Conservation (phyloP, 2,329 filamentous ascomycete genomes). For the Lachnellula subtilissima region DNA sequence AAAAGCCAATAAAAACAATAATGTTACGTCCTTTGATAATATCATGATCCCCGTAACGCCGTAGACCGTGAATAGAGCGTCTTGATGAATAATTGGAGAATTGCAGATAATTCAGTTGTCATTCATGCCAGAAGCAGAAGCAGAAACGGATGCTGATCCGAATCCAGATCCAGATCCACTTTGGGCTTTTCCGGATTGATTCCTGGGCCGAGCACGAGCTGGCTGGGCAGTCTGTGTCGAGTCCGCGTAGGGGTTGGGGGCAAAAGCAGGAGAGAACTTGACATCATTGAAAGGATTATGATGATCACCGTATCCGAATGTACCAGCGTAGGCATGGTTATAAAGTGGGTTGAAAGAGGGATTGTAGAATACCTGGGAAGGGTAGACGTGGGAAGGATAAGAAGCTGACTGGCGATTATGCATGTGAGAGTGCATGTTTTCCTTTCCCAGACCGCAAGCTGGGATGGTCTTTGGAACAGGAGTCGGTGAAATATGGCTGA, state of each 20-base stretch:
- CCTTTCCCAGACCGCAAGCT: constrained; percentile 21
- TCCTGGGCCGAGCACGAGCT: constrained; percentile 6
- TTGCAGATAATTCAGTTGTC: constrained; percentile 9
- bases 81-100: neutral
- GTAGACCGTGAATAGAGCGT: neutral
- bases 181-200: constrained; percentile 1
- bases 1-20: neutral
- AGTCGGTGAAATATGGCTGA: constrained; percentile 22
- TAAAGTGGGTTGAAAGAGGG: constrained; percentile 28
- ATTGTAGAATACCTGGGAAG: constrained; percentile 26
- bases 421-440: constrained; percentile 19
- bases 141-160: neutral
- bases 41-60: neutral
- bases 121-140: constrained; percentile 6
- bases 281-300: constrained; percentile 9
- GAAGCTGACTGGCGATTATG: constrained; percentile 15
- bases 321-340: constrained; percentile 18
- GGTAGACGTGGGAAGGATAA: constrained; percentile 22
- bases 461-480: constrained; percentile 19
- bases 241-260: constrained; percentile 13
- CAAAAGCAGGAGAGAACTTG: constrained; percentile 6
- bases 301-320: constrained; percentile 15
- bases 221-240: constrained; percentile 16
- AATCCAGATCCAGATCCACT: neutral
- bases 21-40: neutral